Conservation (phyloP, 371 early-diverging fungal genomes). For the Synchytrium microbalum region DNA sequence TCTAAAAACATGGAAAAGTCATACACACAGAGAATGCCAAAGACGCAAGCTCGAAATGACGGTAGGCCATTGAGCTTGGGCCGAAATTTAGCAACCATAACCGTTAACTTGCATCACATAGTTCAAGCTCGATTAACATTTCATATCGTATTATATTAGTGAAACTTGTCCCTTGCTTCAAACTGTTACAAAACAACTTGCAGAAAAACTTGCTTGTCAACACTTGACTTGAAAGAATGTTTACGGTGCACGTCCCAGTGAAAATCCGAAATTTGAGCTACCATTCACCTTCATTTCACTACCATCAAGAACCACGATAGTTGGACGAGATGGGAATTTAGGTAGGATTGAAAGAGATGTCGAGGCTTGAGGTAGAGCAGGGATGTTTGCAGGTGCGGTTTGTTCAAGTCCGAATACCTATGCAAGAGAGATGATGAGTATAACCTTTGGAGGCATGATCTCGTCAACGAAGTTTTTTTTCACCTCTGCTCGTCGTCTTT, state of each 20-base stretch:
- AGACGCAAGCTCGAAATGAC: no score
- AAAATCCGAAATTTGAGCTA: neutral
- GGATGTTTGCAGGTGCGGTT: neutral
- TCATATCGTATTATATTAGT: no score
- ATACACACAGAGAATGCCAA: no score
- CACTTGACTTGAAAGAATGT: no score
- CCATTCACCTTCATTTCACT: neutral
- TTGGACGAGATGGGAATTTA: neutral
- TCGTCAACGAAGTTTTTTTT: neutral
- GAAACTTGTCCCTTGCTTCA: no score
- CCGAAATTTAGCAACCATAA: no score
- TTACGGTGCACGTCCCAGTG: neutral
- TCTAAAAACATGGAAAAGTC: no score
- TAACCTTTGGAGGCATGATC: neutral
- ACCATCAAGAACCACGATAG: neutral
- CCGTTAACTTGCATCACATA: no score
- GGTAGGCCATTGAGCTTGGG: no score
- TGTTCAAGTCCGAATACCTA: neutral
- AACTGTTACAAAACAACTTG: no score
- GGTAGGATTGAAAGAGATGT: neutral
- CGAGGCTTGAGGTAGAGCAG: neutral
- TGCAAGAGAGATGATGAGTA: neutral
- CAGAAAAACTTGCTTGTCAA: no score
- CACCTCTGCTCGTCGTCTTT: slow-evolving; percentile 37
- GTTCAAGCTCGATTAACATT: no score